Base-by-base conservation (phyloP, 2,329 filamentous ascomycete genomes). In the Zarea fungicola region DNA sequence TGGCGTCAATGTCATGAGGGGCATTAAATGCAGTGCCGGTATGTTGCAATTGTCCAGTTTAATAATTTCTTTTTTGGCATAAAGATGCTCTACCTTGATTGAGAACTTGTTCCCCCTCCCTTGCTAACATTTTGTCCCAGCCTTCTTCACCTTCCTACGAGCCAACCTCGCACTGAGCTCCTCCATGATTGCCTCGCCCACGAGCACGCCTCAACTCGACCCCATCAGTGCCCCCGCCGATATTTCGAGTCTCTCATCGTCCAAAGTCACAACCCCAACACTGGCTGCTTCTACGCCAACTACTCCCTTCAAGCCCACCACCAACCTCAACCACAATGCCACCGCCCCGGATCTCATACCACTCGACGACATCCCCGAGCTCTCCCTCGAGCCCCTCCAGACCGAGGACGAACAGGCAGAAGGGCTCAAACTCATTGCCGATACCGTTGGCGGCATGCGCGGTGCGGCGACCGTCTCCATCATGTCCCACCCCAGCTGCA, bases 401-500 rank as follows among this genome's bases (percentile, higher is more conserved):
- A 60, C 61, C 42, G 70, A 79, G 42, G 62, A 73, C 44, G 85
- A 90, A 63, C 82, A 84, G 61, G 69, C 82, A 54, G 76, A 81
- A 49, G 84, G 84, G 16, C 73, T 95, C 44, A 78, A 79, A 54
- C 78, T 95, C 18, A 76, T 95, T 32, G 85, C 89, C 52, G 88
- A 92, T 66, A 89, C 84, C 51, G 80, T 95, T 42, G 87, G 88
- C 29, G 85, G 95, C 67, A 89, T 93, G 72, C 82, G 85, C 53
- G 84, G 89, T 62, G 69, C 77, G 8, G 81, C 87, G 18, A 79
- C 82, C 35, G 70, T 72, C 48, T 70, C 79, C 54, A 70, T 93
- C 51, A 72, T 87, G 53, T 79, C 78, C 58, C 81, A 89, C 66
- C 81, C 80, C 0, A 63, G 78, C 21, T 71, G 74, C 42, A 61